These are phyloP conservation scores for Rhododendron ovatum DNA, from an alignment of 148 eudicot species.

Conservation along the genomic window DNA sequence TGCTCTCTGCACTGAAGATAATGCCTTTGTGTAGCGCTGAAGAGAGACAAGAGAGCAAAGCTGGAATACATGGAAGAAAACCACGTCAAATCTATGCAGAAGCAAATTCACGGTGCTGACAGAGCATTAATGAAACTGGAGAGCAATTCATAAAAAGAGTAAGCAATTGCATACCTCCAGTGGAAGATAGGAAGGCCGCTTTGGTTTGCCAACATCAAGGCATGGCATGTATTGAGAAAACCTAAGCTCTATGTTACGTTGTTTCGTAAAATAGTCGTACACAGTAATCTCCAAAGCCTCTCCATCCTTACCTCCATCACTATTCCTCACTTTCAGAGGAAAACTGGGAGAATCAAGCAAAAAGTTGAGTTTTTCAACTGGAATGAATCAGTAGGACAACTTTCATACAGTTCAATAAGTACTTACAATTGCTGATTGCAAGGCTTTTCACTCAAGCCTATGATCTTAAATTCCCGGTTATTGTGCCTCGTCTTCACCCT, in stretches of 20 bases:
- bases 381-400: background rate
- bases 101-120: background rate
- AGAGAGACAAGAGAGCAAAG: conserved; percentile 76
- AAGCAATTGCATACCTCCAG: conserved; percentile 54
- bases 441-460: conserved; percentile 73
- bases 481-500: conserved; percentile 61
- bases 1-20: conserved; percentile 66
- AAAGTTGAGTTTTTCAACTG: conserved; percentile 1
- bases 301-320: conserved; percentile 35
- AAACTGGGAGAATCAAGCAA: conserved; percentile 39
- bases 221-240: conserved; percentile 78
- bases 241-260: conserved; percentile 48
- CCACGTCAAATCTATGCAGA: background rate
- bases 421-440: conserved; percentile 73
- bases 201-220: conserved; percentile 85
- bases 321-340: conserved; percentile 37
- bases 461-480: conserved; percentile 67
- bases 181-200: conserved; percentile 67
- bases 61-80: conserved; percentile 31
- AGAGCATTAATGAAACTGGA: background rate
- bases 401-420: conserved; percentile 6
- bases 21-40: conserved; percentile 64
- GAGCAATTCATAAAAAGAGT: background rate
- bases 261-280: conserved; percentile 60
- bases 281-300: conserved; percentile 50